These are phyloP conservation scores for Azolla pinnata DNA, from an alignment of 75 land plant species.

Conservation along the genomic window DNA sequence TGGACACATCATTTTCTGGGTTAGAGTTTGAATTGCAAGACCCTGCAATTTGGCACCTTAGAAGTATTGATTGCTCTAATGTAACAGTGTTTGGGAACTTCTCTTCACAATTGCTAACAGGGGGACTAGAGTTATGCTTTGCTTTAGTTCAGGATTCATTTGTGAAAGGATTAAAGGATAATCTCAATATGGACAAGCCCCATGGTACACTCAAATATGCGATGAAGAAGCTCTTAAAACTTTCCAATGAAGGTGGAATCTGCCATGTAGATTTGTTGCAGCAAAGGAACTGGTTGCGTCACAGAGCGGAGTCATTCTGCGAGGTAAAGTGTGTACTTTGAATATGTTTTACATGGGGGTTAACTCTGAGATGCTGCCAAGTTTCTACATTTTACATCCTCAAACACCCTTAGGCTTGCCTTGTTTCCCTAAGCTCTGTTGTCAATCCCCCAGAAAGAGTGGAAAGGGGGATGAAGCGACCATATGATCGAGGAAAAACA, in stretches of 20 bases:
- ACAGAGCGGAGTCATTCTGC: background rate
- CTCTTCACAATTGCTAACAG: constrained; percentile 58
- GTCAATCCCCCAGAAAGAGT: no score
- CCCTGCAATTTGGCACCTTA: constrained; percentile 52
- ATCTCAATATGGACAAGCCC: constrained; percentile 63
- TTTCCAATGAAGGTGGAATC: constrained; percentile 34
- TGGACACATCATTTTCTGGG: constrained; percentile 91
- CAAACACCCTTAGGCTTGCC: no score
- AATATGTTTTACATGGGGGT: no score
- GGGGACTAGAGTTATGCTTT: constrained; percentile 76
- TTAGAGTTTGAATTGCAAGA: constrained; percentile 42
- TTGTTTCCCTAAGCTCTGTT: no score
- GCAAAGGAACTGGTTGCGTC: background rate
- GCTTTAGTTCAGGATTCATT: constrained; percentile 35
- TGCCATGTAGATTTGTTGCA: background rate
- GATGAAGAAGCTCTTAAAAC: constrained; percentile 61
- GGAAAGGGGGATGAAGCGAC: no score
- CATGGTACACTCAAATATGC: constrained; percentile 73
- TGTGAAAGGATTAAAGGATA: constrained; percentile 47
- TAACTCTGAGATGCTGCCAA: no score
- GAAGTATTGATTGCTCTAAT: constrained; percentile 22
- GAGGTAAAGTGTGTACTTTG: no score
- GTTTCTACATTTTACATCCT: no score
- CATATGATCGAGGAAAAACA: no score
- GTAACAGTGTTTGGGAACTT: constrained; percentile 48